Evolutionary conservation across 2,329 filamentous ascomycete species (phyloP), one percentile per base, ranked within the genome.

Genomic region (Plenodomus biglobosus): DNA sequence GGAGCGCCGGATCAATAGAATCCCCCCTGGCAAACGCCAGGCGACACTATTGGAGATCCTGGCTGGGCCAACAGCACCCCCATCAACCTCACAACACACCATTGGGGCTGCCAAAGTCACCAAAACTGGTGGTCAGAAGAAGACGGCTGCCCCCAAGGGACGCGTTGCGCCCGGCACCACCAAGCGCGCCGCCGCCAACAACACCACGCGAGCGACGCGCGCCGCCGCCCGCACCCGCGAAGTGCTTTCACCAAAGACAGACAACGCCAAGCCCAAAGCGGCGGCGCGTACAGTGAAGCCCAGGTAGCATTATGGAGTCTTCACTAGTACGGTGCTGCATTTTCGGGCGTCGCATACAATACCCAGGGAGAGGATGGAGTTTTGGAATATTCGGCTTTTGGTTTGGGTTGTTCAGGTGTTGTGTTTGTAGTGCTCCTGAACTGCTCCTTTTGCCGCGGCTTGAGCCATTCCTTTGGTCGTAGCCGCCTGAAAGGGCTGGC

Each of bases 1-100:
- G 43, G 92, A 96, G 72, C 88, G 95, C 75, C 88, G 94, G 73
- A 82, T 97, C 70, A 96, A 96, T 69, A 86, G 94, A 44, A 94
- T 97, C 43, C 94, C 94, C 7, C 82, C 84, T 61, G 81, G 85
- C 15, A 75, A 96, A 55, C 85, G 92, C 50, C 88, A 87, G 65
- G 80, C 84, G 53, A 95, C 84, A 48, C 92, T 99, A 80, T 85
- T 85, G 46, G 92, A 96, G 38, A 78, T 97, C 8, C 70, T 92
- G 5, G 76, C 81, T 30, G 48, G 45, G 17, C 41, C 55, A 34
- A 39, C 50, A 38, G 46, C 51, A 16, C 11, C 27, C 27, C 11
- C 27, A 3, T 32, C 27, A 11, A 3, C 27, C 8, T 15, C 27
- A 7, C 6, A 32, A 32, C 8, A 15, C 27, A 32, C 27, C 13